Conservation (phyloP, 164 flowering plant species). For the Warburgia ugandensis region DNA sequence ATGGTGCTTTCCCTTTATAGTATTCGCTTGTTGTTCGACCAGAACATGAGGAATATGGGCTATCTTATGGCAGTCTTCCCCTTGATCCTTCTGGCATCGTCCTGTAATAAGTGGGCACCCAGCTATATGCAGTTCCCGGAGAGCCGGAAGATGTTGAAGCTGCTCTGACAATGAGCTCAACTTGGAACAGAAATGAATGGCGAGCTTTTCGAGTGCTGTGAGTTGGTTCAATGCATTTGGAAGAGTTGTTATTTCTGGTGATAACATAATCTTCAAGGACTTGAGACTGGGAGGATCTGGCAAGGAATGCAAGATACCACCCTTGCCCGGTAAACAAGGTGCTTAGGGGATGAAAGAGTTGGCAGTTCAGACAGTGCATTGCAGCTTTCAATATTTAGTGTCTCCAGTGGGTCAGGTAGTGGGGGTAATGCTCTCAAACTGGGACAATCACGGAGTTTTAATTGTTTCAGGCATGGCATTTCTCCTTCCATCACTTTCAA, state of each 20-base stretch:
- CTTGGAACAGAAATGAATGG: neutral
- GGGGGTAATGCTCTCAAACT: too few species aligned
- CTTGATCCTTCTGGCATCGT: neutral
- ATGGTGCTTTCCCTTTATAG: too few species aligned
- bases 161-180: slow-evolving; percentile 1
- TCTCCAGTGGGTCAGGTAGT: too few species aligned
- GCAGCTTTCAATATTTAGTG: too few species aligned
- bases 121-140: neutral
- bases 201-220: neutral
- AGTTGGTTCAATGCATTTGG: neutral
- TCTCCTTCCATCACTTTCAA: too few species aligned
- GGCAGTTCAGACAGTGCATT: too few species aligned
- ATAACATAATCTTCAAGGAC: too few species aligned
- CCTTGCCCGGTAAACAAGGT: too few species aligned
- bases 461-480: too few species aligned
- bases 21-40: neutral
- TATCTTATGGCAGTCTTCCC: neutral
- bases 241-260: neutral
- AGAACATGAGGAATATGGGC: neutral
- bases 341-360: too few species aligned
- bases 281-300: neutral
- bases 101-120: slow-evolving; percentile 1
- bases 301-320: too few species aligned
- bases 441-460: too few species aligned
- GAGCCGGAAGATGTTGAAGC: neutral